Evolutionary conservation across 805 yeast species (phyloP), one percentile per base, ranked within the genome.

Genomic region (Debaryomyces hansenii): DNA sequence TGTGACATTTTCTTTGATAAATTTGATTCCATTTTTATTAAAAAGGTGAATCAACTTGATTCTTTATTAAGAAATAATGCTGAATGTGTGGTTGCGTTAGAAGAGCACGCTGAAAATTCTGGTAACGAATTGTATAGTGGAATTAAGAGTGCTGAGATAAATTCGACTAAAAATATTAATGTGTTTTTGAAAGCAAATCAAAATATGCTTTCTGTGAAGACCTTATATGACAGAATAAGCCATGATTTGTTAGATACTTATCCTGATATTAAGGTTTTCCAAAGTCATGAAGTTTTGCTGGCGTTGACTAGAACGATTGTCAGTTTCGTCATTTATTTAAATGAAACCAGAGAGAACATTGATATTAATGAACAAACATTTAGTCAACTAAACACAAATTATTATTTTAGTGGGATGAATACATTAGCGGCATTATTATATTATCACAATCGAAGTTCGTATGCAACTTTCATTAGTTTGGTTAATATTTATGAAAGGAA

Each of bases 401-500:
- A 43, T 49, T 74, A 75, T 51, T 62, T 61, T 34, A 56, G 63
- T 6, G 75, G 76, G 4, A 45, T 79, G 37, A 59, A 62, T 37
- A 52, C 63, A 11, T 52, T 79, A 18, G 70, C 74, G 0, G 80
- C 77, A 0, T 55, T 75, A 2, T 55, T 79, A 9, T 62, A 75
- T 37, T 63, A 69, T 43, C 61, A 69, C 46, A 59, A 70, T 42
- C 59, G 64, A 34, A 57, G 70, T 36, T 46, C 57, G 1, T 59
- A 60, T 37, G 68, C 68, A 36, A 64, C 81, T 3, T 72, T 77
- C 40, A 51, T 59, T 1, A 64, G 71, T 5, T 54, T 80, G 28
- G 63, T 72, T 20, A 74, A 73, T 43, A 48, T 77, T 11, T 56
- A 74, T 29, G 58, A 63, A 5, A 63, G 64, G 11, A 64, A 67